phyloP scores from a whole-genome alignment of 2,329 filamentous ascomycete genomes.

The Amylocarpus encephaloides region DNA sequence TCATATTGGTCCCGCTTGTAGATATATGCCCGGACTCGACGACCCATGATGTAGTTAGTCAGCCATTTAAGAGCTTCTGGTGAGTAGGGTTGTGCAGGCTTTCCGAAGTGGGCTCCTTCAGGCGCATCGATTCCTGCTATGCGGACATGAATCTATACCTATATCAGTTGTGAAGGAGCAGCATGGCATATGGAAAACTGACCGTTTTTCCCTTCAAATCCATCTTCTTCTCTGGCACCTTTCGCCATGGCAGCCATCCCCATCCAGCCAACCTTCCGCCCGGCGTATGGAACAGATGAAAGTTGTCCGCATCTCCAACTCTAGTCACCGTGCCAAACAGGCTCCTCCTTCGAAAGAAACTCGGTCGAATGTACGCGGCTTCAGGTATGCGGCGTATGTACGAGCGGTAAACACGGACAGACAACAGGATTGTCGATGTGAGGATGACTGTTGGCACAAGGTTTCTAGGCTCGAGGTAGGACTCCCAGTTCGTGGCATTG shows the following conservation, averaged over 20 bases:
- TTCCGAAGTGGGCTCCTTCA: slow-evolving; percentile 87
- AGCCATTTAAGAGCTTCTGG: slow-evolving; percentile 79
- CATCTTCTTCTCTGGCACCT: slow-evolving; percentile 61
- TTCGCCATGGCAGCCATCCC: slow-evolving; percentile 77
- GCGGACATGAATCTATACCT: slow-evolving; percentile 69
- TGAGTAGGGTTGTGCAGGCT: slow-evolving; percentile 76
- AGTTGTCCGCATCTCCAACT: slow-evolving; percentile 94
- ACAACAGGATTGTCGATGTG: slow-evolving; percentile 48
- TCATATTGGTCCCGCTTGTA: slow-evolving; percentile 88
- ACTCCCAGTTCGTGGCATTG: slow-evolving; percentile 46
- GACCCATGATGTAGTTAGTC: slow-evolving; percentile 61
- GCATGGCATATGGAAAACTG: slow-evolving; percentile 29
- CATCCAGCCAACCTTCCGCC: slow-evolving; percentile 83
- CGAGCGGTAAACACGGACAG: slow-evolving; percentile 58
- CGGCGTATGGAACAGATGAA: slow-evolving; percentile 89
- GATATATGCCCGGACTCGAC: slow-evolving; percentile 73
- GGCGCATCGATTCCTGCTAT: slow-evolving; percentile 91
- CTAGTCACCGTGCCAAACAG: slow-evolving; percentile 83
- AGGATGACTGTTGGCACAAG: slow-evolving; percentile 48
- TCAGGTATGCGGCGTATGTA: slow-evolving; percentile 82
- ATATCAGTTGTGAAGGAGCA: background rate
- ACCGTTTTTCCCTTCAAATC: slow-evolving; percentile 74
- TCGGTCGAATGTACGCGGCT: slow-evolving; percentile 66
- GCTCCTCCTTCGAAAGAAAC: slow-evolving; percentile 67
- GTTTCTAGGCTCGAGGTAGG: slow-evolving; percentile 48